Base-by-base conservation (phyloP, 2,329 filamentous ascomycete genomes). In the Ophiostoma ulmi region DNA sequence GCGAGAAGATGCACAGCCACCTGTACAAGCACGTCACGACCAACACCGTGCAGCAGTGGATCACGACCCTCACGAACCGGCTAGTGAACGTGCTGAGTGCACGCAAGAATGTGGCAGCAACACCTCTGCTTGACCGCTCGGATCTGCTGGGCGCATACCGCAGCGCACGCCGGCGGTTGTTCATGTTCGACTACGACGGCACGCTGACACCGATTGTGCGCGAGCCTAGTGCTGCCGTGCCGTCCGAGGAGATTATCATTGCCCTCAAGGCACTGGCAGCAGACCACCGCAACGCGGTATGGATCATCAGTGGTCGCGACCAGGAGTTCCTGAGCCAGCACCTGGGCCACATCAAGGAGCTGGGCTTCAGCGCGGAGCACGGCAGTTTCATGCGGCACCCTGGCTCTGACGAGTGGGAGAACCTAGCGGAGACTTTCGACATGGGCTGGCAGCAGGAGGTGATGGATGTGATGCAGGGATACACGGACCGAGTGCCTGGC, bases 101-200 rank as follows among this genome's bases (percentile, higher is more conserved):
- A 20, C 91, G 90, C 76, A 90, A 91, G 74, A 89, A 91, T 72
- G 87, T 88, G 13, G 87, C 90, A 71, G 87, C 90, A 3, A 98
- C 94, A 0, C 94, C 94, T 0, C 85, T 90, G 1, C 87, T 98
- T 26, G 93, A 98, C 78, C 89, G 89, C 48, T 84, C 88, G 3
- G 84, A 88, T 73, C 80, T 97, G 74, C 83, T 97, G 52, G 82
- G 85, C 70, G 89, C 90, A 72, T 98, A 97, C 80, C 87, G 88
- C 72, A 83, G 86, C 55, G 89, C 93, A 3, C 86, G 86, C 73
- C 92, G 91, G 80, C 89, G 95, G 13, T 84, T 99, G 3, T 97
- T 98, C 83, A 94, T 99, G 92, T 97, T 98, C 78, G 95, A 99
- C 81, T 99, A 99, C 77, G 95, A 99, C 78, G 95, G 95, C 67